Evolutionary conservation across 495 filamentous ascomycete genomes (phyloP), one percentile per base, ranked within the genome.

Genomic region (Penicillium malachiteum): DNA sequence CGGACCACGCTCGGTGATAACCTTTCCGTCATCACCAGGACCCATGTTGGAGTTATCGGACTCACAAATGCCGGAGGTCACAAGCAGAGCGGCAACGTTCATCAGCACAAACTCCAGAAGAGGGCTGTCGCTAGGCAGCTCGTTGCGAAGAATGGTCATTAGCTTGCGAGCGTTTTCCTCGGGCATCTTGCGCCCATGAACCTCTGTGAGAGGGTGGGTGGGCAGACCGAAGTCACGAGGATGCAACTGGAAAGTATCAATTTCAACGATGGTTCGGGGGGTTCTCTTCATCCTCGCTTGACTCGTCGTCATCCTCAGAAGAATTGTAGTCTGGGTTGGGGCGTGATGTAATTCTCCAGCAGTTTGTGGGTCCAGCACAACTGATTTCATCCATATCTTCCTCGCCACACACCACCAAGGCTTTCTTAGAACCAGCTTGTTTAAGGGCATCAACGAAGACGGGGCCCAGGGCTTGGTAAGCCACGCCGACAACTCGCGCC

Each of bases 361-460:
- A 97, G 59, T 89, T 84, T 13, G 92, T 96, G 34, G 73, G 70
- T 0, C 92, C 91, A 3, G 92, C 94, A 61, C 90, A 95, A 57
- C 86, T 91, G 52, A 99, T 85, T 73, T 99, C 94, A 68, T 99
- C 94, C 47, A 99, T 84, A 49, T 97, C 89, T 71, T 97, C 94
- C 55, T 87, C 86, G 32, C 95, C 94, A 67, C 92, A 97, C 7
- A 97, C 89, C 5, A 99, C 86, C 70, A 99, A 78, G 3, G 88
- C 92, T 67, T 96, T 96, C 58, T 77, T 81, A 5, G 84, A 82
- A 33, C 92, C 92, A n/a, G 80, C 80, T 52, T 96, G 75, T 11
- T 78, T 75, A 43, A 99, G 75, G 8, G 94, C 91, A 54, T 94
- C 88, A 2, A 87, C 91, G 68, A 97, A 99, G 12, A 91, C 85